Evolutionary conservation across 495 filamentous ascomycete species (phyloP).

Genomic region (Penicillium nucicola): DNA sequence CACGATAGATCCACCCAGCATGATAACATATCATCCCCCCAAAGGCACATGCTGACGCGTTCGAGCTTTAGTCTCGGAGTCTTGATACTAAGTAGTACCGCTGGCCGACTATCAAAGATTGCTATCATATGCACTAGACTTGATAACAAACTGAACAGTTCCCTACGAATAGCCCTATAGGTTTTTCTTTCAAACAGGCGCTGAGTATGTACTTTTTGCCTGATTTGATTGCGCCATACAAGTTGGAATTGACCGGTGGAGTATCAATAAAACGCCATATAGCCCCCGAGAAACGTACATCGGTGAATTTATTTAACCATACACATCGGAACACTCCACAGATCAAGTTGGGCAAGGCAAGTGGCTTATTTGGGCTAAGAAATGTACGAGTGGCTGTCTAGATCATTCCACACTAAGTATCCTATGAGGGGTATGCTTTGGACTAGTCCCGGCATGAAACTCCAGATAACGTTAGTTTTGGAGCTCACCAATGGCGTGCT

Average conservation of each 20-base stretch:
- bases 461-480: neutral
- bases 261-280: no score
- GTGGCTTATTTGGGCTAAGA: no score
- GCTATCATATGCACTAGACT: neutral
- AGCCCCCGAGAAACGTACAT: no score
- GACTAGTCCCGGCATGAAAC: slow-evolving; percentile 2
- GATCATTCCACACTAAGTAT: neutral
- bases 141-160: neutral
- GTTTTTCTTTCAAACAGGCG: no score
- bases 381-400: no score
- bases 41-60: neutral
- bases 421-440: slow-evolving; percentile 2
- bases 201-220: no score
- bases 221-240: no score
- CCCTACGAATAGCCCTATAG: no score
- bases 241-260: no score
- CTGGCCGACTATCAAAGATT: neutral
- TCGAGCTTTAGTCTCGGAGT: neutral
- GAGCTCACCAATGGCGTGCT: slow-evolving; percentile 4
- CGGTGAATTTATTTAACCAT: no score
- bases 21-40: neutral
- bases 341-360: no score
- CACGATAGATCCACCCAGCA: slow-evolving; percentile 2
- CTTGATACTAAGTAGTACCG: neutral
- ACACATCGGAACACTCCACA: no score